Percentiles rank a stretch among this genome's conserved stretches.
phyloP scores from a whole-genome alignment of 495 filamentous ascomycete species.

The Mytilinidion resinicola region DNA sequence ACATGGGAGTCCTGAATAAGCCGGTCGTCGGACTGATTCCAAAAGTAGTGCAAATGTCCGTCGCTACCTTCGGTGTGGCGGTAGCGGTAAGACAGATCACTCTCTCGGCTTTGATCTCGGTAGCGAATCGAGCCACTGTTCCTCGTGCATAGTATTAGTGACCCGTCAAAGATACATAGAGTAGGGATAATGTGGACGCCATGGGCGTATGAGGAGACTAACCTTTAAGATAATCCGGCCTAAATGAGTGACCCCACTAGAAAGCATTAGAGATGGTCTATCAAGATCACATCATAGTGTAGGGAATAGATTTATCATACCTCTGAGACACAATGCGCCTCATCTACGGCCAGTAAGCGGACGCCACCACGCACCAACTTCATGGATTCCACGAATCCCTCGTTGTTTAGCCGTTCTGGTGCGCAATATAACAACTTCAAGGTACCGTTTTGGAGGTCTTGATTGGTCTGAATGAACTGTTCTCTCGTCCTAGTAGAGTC shows the following conservation, averaged over 20 bases:
- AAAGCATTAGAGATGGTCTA: not conserved
- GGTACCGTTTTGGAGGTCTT: slow-evolving; percentile 39
- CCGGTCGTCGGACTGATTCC: slow-evolving; percentile 40
- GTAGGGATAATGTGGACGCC: no score
- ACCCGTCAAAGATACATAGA: no score
- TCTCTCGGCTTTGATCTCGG: slow-evolving; percentile 51
- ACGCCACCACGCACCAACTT: slow-evolving; percentile 43
- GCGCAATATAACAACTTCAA: slow-evolving; percentile 51
- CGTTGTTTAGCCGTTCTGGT: slow-evolving; percentile 54
- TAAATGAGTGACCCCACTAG: slow-evolving; percentile 52
- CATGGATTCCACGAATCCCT: slow-evolving; percentile 50
- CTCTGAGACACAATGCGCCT: slow-evolving; percentile 57
- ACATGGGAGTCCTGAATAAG: slow-evolving; percentile 51
- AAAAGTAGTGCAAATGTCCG: slow-evolving; percentile 49
- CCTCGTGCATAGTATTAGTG: no score
- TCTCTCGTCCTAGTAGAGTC: slow-evolving; percentile 49
- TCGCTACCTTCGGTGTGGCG: slow-evolving; percentile 48
- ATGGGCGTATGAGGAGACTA: not conserved
- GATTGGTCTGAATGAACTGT: slow-evolving; percentile 40
- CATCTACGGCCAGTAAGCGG: slow-evolving; percentile 52
- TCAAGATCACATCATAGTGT: not conserved
- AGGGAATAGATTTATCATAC: not conserved
- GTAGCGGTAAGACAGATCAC: slow-evolving; percentile 55
- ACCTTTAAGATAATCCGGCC: slow-evolving; percentile 50
- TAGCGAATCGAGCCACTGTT: slow-evolving; percentile 49